Base-by-base conservation (phyloP, 352 stramenopile species). In the Paralagenidium karlingii region DNA sequence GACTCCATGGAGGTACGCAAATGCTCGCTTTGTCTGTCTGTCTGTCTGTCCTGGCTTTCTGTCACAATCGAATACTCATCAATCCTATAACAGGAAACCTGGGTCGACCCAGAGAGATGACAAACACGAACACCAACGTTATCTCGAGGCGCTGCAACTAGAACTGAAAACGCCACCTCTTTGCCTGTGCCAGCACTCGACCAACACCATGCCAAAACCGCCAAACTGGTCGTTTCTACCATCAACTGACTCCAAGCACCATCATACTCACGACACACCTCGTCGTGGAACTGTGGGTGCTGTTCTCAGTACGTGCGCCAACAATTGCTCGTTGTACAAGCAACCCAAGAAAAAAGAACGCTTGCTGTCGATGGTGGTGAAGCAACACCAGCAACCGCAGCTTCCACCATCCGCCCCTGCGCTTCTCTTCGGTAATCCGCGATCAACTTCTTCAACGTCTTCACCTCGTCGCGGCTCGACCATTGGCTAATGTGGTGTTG, bases 311-410 rank as follows among this genome's bases (percentile, higher is more conserved):
- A 10, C 40, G 19, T 84, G 70, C 34, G 70, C 68, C 24, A 84
- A 84, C 56, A 82, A 84, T 43, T 84, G 70, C 41, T 60, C 60
- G 12, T 51, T 84, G 26, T 82, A 84, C 42, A 78, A 75, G 8
- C 60, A 71, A 28, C 67, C 68, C 0, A 61, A 63, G 39, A 75
- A 75, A 41, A 68, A 70, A 31, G 66, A 76, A 30, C 61, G 60
- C 39, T 55, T 78, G 7, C 51, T 73, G 18, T 36, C 59, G 1
- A 69, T 38, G n/a, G 63, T 82, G 7, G 79, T 57, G 52, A 80
- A 80, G 28, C 71, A 85, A 40, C 68, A 82, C 26, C 60, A 75
- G 28, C 38, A 41, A 24, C 22, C n/a, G n/a, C n/a, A n/a, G n/a
- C n/a, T n/a, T n/a, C n/a, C n/a, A n/a, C n/a, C n/a, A n/a, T n/a